Base-by-base conservation (phyloP, 2,329 filamentous ascomycete genomes). In the Alternaria arborescens region DNA sequence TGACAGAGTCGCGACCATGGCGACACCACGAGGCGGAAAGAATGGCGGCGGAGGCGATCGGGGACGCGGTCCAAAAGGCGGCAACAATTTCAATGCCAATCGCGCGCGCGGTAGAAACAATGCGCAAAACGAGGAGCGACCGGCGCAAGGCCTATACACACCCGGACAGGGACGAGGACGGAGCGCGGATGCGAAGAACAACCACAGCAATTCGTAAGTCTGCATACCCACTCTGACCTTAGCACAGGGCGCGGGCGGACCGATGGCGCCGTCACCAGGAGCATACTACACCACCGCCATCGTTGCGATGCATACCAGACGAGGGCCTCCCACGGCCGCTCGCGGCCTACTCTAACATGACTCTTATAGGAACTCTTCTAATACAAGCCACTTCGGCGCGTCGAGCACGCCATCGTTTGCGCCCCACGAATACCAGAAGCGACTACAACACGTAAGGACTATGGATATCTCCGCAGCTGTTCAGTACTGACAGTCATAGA, bases 401-500 rank as follows among this genome's bases (percentile, higher is more conserved):
- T 34, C 55, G 16, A 71, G 70, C 53, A 61, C 73, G 28, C 72
- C 73, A 5, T 72, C 71, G 3, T 67, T 68, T 48, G 54, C 62
- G n/a, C 60, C 62, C 44, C 52, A 68, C 22, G 68, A 75, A 46
- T 75, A 75, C 36, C 47, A 56, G 20, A 63, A 64, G 43, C 69
- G 74, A 38, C 66, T 72, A 18, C 55, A 63, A 44, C 65, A 70
- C 64, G 73, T 75, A 71, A 66, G 71, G 57, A 47, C 1, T 16
- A 24, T 16, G 38, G 28, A 11, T 7, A 2, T 8, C 7, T 22
- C 5, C 30, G 16, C 12, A 20, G 18, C 8, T 20, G n/a, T 10
- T n/a, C 40, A 52, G 18, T 28, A 54, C 68, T 71, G 53, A 73
- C 52, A 32, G 18, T 26, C 32, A 22, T 48, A 76, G 73, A 85